A percentile compares a stretch with the other conserved stretches of the same genome.
phyloP scores from a whole-genome alignment of 495 filamentous ascomycete species.

The Talaromyces proteolyticus region DNA sequence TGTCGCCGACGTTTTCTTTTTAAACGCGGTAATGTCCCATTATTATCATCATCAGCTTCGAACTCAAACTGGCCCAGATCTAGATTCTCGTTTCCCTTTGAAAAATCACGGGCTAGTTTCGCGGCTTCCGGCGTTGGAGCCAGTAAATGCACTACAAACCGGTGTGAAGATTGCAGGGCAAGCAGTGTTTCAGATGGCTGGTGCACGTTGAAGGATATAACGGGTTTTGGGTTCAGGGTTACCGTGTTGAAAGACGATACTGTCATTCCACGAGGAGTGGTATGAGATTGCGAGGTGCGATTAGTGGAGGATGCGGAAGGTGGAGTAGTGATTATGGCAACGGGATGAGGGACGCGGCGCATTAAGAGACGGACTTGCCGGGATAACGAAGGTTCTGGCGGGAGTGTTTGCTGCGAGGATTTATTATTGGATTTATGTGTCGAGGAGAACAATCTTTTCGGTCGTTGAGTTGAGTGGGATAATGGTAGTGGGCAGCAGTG shows the following conservation, averaged over 20 bases:
- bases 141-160: constrained; percentile 40
- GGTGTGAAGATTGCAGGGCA: constrained; percentile 45
- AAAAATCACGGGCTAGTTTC: constrained; percentile 38
- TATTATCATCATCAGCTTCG: not conserved
- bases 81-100: constrained; percentile 29
- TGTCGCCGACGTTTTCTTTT: not conserved
- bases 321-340: constrained; percentile 59
- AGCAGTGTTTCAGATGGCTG: constrained; percentile 65
- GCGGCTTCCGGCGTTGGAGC: constrained; percentile 22
- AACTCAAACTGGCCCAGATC: constrained; percentile 35
- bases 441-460: not conserved
- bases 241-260: constrained; percentile 82
- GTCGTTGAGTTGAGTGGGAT: not conserved
- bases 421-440: not conserved
- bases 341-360: constrained; percentile 66
- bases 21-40: not conserved
- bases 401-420: not conserved
- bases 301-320: constrained; percentile 18
- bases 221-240: constrained; percentile 56
- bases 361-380: constrained; percentile 53
- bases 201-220: constrained; percentile 75
- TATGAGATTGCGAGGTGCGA: constrained; percentile 13
- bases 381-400: not conserved
- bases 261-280: constrained; percentile 57
- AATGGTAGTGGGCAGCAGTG: not conserved